phyloP scores from a whole-genome alignment of 331 rosid genomes.

The Quercus phellos region DNA sequence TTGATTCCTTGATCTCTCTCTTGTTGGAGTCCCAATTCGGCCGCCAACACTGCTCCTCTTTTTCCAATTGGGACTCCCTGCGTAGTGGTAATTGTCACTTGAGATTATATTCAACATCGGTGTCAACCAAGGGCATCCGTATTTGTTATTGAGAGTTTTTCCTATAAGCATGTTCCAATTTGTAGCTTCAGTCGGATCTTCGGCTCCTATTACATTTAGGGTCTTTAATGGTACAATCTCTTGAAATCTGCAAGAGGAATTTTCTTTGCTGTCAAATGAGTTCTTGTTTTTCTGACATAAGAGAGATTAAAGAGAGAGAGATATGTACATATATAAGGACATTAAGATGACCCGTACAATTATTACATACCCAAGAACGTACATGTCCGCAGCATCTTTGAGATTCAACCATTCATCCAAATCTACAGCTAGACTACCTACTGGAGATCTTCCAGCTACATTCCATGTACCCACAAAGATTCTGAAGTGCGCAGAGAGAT shows the following conservation, averaged over 20 bases:
- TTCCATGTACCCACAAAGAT: constrained; percentile 93
- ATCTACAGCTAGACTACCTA: constrained; percentile 79
- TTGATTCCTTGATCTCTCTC: constrained; percentile 16
- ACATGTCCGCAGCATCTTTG: constrained; percentile 81
- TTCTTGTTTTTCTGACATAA: neutral
- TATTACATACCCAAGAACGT: constrained; percentile 81
- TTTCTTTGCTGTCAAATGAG: neutral
- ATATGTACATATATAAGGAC: too few relatives aligned
- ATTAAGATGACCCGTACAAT: neutral
- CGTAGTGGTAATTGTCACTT: constrained; percentile 26
- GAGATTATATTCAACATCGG: constrained; percentile 34
- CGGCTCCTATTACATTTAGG: constrained; percentile 74
- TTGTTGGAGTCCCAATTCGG: constrained; percentile 8
- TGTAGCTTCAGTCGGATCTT: constrained; percentile 66
- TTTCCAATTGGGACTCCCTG: constrained; percentile 12
- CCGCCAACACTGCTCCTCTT: constrained; percentile 12
- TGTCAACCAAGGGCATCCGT: constrained; percentile 55
- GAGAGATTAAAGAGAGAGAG: neutral
- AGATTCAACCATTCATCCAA: constrained; percentile 86
- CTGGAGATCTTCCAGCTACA: constrained; percentile 81
- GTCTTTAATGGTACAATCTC: constrained; percentile 88
- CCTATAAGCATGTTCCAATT: constrained; percentile 86
- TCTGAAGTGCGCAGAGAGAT: constrained; percentile 28
- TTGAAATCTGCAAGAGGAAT: constrained; percentile 56
- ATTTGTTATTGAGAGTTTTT: constrained; percentile 50